Evolutionary conservation across 2,329 filamentous ascomycete genomes (phyloP).

Genomic region (Zelopaecilomyces penicillatus): DNA sequence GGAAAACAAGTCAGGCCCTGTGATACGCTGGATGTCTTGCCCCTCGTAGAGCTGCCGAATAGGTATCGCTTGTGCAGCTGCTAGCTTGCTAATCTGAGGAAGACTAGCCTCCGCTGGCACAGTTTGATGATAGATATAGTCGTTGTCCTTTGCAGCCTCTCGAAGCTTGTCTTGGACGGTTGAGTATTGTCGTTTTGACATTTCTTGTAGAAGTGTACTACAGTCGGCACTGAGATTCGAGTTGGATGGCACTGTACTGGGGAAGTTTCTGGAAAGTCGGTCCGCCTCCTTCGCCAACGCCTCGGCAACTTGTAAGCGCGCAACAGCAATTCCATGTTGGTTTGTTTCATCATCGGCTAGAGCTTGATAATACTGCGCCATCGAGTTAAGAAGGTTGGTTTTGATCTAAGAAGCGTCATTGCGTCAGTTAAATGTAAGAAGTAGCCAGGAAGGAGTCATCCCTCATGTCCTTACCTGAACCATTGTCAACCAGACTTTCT

Average conservation of each 20-base stretch:
- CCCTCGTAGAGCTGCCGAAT: constrained; percentile 95
- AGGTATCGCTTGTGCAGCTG: constrained; percentile 92
- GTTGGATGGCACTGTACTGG: constrained; percentile 65
- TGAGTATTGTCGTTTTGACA: constrained; percentile 73
- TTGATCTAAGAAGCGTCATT: constrained; percentile 48
- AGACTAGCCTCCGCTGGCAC: constrained; percentile 81
- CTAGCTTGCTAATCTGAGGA: constrained; percentile 75
- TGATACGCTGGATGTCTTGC: constrained; percentile 94
- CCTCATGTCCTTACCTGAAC: constrained; percentile 49
- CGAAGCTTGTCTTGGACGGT: constrained; percentile 73
- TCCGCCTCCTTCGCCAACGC: constrained; percentile 69
- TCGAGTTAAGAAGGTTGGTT: constrained; percentile 69
- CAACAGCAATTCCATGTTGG: constrained; percentile 76
- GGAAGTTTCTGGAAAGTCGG: constrained; percentile 69
- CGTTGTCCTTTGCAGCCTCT: constrained; percentile 81
- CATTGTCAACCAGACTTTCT: constrained; percentile 84
- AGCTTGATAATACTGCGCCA: constrained; percentile 91
- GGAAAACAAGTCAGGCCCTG: constrained; percentile 91
- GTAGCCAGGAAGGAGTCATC: constrained; percentile 7
- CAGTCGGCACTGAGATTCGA: constrained; percentile 81
- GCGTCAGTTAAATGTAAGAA: constrained; percentile 2
- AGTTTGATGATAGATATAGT: constrained; percentile 94
- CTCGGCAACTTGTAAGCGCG: constrained; percentile 75
- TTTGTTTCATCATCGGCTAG: constrained; percentile 83
- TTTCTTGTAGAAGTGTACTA: constrained; percentile 62